These are phyloP conservation scores for Candida sphagnicola DNA, from an alignment of 805 yeast genomes.

Conservation along the genomic window DNA sequence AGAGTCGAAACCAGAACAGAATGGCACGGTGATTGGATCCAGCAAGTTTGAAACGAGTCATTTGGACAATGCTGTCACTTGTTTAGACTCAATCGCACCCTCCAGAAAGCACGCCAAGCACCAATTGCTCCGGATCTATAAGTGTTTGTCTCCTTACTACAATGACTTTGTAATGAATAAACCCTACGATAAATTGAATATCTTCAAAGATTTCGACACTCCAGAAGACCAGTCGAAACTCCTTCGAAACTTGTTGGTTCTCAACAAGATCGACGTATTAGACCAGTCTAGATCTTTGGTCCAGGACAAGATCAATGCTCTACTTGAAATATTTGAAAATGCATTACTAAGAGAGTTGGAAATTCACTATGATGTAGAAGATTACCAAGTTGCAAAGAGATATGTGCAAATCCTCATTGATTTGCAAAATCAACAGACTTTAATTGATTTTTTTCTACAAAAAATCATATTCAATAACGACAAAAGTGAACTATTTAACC, in stretches of 20 bases:
- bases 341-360: conserved; percentile 70
- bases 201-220: conserved; percentile 43
- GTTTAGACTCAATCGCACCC: conserved; percentile 25
- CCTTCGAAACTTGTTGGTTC: conserved; percentile 36
- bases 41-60: too few species aligned
- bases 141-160: conserved; percentile 40
- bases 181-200: conserved; percentile 37
- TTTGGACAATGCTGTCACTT: conserved; percentile 35
- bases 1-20: too few species aligned
- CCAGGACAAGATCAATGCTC: conserved; percentile 46
- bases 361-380: conserved; percentile 45
- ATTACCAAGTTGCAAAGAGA: conserved; percentile 34
- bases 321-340: conserved; percentile 66
- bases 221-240: conserved; percentile 52
- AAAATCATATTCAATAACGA: conserved; percentile 39
- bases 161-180: conserved; percentile 40
- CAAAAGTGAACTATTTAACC: conserved; percentile 22
- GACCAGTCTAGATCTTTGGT: conserved; percentile 24
- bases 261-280: conserved; percentile 30
- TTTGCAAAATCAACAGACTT: conserved; percentile 38
- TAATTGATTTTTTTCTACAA: conserved; percentile 42
- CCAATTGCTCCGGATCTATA: conserved; percentile 37
- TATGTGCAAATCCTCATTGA: conserved; percentile 34
- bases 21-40: conserved; percentile 8
- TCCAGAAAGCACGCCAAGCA: conserved; percentile 28